Percentiles rank a stretch among this genome's conserved stretches.
phyloP scores from a whole-genome alignment of 139 green algal species.

The Gonium pectorale region DNA sequence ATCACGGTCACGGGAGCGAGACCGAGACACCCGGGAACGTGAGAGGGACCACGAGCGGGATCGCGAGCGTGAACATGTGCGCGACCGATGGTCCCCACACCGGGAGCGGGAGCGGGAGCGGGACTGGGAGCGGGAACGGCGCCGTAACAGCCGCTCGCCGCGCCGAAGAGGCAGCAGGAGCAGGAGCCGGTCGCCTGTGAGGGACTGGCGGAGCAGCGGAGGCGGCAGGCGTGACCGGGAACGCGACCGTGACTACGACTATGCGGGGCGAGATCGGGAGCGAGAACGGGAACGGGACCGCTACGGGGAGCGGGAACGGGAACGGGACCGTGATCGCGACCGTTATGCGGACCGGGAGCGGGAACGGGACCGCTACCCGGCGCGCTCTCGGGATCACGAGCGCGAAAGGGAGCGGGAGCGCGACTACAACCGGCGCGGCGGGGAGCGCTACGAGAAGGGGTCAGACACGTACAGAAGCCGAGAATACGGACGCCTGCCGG shows the following conservation, averaged over 20 bases:
- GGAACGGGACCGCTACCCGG: not conserved
- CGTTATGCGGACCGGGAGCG: not conserved
- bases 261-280: not conserved
- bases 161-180: constrained; percentile 23
- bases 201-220: not conserved
- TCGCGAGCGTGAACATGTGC: no score
- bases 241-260: not conserved
- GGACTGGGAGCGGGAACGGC: not conserved
- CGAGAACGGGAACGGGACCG: not conserved
- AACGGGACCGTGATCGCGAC: not conserved
- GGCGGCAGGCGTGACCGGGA: not conserved
- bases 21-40: no score
- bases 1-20: not conserved
- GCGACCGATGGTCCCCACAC: no score
- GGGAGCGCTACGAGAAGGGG: not conserved
- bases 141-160: not conserved
- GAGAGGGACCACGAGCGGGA: no score
- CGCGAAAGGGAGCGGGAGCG: constrained; percentile 8
- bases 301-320: not conserved
- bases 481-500: not conserved
- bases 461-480: not conserved
- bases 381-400: not conserved
- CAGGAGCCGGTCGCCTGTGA: constrained; percentile 4
- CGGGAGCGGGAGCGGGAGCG: not conserved
- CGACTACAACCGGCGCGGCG: not conserved